Evolutionary conservation across 208 protist genomes (phyloP).

Genomic region (Leishmania arabica): DNA sequence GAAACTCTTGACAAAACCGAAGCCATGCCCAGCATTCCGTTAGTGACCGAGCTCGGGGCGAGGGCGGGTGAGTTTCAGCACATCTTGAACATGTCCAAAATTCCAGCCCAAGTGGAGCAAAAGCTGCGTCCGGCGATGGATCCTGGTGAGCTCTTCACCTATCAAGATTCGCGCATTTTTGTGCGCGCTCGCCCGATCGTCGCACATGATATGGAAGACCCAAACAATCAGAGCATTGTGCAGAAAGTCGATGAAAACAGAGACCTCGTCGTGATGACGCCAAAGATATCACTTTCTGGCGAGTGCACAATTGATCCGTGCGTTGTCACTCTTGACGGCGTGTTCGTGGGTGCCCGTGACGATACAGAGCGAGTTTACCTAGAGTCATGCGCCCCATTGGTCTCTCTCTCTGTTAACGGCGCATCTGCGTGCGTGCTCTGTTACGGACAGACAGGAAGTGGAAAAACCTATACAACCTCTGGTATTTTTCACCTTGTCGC

Average conservation of each 20-base stretch:
- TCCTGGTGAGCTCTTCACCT: constrained; percentile 79
- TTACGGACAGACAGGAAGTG: constrained; percentile 93
- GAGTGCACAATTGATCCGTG: constrained; percentile 78
- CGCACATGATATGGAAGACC: constrained; percentile 73
- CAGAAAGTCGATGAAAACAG: constrained; percentile 74
- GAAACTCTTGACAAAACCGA: not conserved
- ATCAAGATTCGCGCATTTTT: constrained; percentile 88
- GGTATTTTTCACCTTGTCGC: constrained; percentile 74
- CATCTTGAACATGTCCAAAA: constrained; percentile 68
- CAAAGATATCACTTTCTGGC: constrained; percentile 83
- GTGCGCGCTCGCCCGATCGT: constrained; percentile 84
- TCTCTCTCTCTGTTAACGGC: constrained; percentile 77
- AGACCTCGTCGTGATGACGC: constrained; percentile 84
- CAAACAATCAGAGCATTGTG: constrained; percentile 74
- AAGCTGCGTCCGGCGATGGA: constrained; percentile 63
- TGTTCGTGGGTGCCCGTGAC: constrained; percentile 68
- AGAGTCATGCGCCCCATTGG: constrained; percentile 79
- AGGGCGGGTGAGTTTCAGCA: constrained; percentile 86
- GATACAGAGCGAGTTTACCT: constrained; percentile 72
- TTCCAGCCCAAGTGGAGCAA: constrained; percentile 47
- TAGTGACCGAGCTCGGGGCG: constrained; percentile 81
- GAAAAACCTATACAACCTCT: constrained; percentile 89
- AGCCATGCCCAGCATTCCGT: constrained; percentile 84
- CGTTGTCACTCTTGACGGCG: constrained; percentile 75
- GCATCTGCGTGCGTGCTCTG: constrained; percentile 86